Base-by-base conservation (phyloP, 345 rosid genomes). In the Arabidopsis suecica region DNA sequence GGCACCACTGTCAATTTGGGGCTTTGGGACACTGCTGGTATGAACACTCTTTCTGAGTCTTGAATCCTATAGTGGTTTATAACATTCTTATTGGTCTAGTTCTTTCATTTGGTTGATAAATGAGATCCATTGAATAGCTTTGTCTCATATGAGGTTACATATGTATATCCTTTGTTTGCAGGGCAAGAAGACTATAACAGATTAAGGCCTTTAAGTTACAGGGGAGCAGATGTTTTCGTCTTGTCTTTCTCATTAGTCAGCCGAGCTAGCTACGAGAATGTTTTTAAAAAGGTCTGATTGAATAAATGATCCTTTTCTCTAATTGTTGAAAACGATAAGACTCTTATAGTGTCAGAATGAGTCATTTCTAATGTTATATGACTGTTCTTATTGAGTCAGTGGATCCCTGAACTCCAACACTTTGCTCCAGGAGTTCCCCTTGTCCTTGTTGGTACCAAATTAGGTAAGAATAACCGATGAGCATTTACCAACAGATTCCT, bases 11-110 rank as follows among this genome's bases (percentile, higher is more conserved):
- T 94, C 45, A 94, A 91, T 78, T 81, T 94, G 78, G 98, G 98
- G 9, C 90, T 94, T 30, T 94, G 98, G 98, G 98, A 94, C 54
- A 94, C 98, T 58, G 98, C 97, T 86, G 98, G 98, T 93, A 90
- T 75, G 59, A 48, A 41, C 78, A 20, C 61, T 76, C 33, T 9
- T 32, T 13, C 37, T 22, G 18, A 42, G n/a, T 67, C 25, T 67
- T 14, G 36, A 67, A 42, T 61, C 49, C 18, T 61, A n/a, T 58
- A 58, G 22, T 65, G 44, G 13, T 58, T 20, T 58, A 4, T 2
- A 57, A 57, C 23, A n/a, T 57, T 33, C n/a, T 33, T 10, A 33
- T 56, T 57, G 12, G 51, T 66, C 16, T 56, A 67, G 9, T 30
- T 49, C 36, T 66, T 37, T 74, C 50, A 13, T 45, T 45, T 63